Conservation (phyloP, 129 eudicot species). For the Daucus carota region DNA sequence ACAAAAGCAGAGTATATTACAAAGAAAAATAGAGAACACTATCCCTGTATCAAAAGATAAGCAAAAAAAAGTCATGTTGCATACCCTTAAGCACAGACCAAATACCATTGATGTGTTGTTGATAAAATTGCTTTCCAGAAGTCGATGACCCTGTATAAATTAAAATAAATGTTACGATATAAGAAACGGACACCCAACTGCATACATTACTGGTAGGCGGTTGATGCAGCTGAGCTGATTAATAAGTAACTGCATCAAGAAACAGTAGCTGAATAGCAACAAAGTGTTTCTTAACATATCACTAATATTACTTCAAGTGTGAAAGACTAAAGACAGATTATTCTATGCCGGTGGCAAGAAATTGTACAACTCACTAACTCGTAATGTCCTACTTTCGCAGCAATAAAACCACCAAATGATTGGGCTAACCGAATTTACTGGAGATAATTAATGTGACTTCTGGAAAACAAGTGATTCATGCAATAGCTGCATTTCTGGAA, state of each 20-base stretch:
- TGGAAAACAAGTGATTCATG: background rate
- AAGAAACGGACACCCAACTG: background rate
- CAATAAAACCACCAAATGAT: background rate
- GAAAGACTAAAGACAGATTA: background rate
- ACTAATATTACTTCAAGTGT: background rate
- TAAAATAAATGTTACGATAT: background rate
- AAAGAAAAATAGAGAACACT: background rate
- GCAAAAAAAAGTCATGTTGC: constrained; percentile 14
- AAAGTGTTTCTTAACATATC: background rate
- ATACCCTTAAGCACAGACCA: constrained; percentile 80
- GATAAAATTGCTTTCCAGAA: constrained; percentile 84
- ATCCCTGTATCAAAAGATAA: background rate
- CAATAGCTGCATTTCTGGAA: background rate
- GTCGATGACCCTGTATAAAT: constrained; percentile 55
- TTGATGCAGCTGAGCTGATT: background rate
- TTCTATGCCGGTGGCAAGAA: background rate
- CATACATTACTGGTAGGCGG: background rate
- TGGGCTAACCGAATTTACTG: background rate
- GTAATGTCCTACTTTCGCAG: background rate
- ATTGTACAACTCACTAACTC: background rate
- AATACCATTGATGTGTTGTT: constrained; percentile 96
- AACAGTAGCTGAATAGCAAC: background rate
- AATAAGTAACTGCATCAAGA: background rate
- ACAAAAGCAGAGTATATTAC: background rate
- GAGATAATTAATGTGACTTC: background rate